phyloP scores from a whole-genome alignment of 2,329 filamentous ascomycete genomes.

The Neonectria faginata region DNA sequence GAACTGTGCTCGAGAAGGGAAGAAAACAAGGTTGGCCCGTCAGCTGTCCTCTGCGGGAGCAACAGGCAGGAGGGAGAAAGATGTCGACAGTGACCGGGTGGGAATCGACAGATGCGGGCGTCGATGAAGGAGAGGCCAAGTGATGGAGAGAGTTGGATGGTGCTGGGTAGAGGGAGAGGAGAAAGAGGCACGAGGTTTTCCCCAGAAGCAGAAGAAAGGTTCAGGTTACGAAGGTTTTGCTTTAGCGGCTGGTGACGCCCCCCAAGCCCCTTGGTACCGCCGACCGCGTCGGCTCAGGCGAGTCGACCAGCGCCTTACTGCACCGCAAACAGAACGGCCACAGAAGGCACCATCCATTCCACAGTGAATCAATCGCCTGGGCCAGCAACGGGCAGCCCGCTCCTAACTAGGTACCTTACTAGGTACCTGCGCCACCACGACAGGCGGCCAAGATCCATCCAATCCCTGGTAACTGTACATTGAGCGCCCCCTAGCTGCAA shows the following conservation, averaged over 20 bases:
- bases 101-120: slow-evolving; percentile 47
- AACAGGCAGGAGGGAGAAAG: slow-evolving; percentile 49
- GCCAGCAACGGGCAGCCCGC: slow-evolving; percentile 2
- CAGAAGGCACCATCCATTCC: slow-evolving; percentile 11
- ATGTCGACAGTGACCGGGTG: slow-evolving; percentile 47
- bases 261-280: slow-evolving; percentile 28
- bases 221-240: slow-evolving; percentile 55
- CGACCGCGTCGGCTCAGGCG: slow-evolving; percentile 34
- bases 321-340: slow-evolving; percentile 44
- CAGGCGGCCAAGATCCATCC: neutral
- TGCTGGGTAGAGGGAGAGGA: slow-evolving; percentile 47
- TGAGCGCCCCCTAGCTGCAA: slow-evolving; percentile 9
- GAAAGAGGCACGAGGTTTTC: slow-evolving; percentile 52
- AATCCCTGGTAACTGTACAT: slow-evolving; percentile 1
- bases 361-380: slow-evolving; percentile 14
- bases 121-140: slow-evolving; percentile 46
- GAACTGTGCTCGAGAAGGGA: slow-evolving; percentile 50
- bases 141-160: slow-evolving; percentile 43
- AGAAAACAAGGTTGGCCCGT: slow-evolving; percentile 49
- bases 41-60: slow-evolving; percentile 54
- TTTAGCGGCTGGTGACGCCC: slow-evolving; percentile 50
- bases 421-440: slow-evolving; percentile 2
- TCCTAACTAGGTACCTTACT: neutral
- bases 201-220: slow-evolving; percentile 52
- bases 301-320: slow-evolving; percentile 36